Percentiles rank a stretch among this genome's conserved stretches.
phyloP scores from a whole-genome alignment of 106 monocot species.

The Platanthera zijinensis region DNA sequence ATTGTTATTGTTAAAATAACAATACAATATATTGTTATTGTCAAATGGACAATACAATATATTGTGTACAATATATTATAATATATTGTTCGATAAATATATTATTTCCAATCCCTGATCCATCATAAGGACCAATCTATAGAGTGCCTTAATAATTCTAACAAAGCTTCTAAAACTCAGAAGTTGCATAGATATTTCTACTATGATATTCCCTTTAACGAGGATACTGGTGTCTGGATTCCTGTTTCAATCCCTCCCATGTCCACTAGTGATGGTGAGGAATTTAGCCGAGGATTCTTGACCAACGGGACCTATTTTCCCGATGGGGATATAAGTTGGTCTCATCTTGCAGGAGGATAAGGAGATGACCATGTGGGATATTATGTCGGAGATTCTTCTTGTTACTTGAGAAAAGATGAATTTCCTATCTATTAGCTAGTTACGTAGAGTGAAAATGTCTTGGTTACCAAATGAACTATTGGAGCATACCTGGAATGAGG shows the following conservation, averaged over 20 bases:
- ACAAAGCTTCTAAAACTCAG: background rate
- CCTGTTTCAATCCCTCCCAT: slow-evolving; percentile 94
- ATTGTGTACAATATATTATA: too few relatives aligned
- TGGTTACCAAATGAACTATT: slow-evolving; percentile 46
- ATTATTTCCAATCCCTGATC: too few relatives aligned
- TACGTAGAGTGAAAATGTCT: slow-evolving; percentile 24
- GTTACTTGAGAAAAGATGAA: slow-evolving; percentile 41
- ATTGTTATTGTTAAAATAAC: too few relatives aligned
- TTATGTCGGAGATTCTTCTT: slow-evolving; percentile 74
- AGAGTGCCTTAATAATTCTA: background rate
- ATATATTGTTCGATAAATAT: too few relatives aligned
- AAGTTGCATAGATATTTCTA: slow-evolving; percentile 54
- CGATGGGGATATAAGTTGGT: slow-evolving; percentile 74
- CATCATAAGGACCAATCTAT: background rate
- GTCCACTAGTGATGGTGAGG: slow-evolving; percentile 49
- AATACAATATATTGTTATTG: too few relatives aligned
- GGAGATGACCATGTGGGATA: slow-evolving; percentile 98
- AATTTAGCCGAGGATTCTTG: slow-evolving; percentile 58
- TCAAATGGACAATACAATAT: too few relatives aligned
- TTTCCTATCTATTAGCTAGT: slow-evolving; percentile 32
- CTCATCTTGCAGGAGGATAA: slow-evolving; percentile 40
- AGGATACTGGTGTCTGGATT: slow-evolving; percentile 90
- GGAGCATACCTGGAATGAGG: slow-evolving; percentile 82
- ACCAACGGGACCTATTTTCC: slow-evolving; percentile 67
- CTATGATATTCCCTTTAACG: slow-evolving; percentile 61